Conservation (phyloP, 176 grass and related monocot genomes). For the Carex kokanica region DNA sequence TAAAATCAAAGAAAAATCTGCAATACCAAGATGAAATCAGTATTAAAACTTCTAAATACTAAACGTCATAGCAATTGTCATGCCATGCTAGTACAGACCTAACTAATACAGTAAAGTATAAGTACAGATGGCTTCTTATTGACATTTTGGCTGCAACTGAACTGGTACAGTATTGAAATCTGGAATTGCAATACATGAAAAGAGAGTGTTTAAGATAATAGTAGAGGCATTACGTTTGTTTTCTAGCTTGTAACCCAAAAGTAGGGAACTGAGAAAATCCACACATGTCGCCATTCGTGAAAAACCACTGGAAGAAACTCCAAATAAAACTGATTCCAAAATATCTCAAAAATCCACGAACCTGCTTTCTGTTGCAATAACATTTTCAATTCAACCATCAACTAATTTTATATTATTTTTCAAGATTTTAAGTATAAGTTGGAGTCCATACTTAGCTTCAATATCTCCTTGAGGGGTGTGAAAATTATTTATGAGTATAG, state of each 20-base stretch:
- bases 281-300: conserved; percentile 62
- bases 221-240: conserved; percentile 61
- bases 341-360: conserved; percentile 71
- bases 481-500: conserved; percentile 94
- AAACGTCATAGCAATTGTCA: background rate
- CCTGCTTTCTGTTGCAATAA: conserved; percentile 55
- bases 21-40: background rate
- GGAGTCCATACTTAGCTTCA: conserved; percentile 54
- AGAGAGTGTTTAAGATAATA: background rate
- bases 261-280: conserved; percentile 92
- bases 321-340: conserved; percentile 78
- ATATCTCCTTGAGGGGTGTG: conserved; percentile 89
- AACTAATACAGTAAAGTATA: background rate
- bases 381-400: background rate
- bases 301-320: conserved; percentile 99
- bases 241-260: conserved; percentile 81
- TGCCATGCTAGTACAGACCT: background rate
- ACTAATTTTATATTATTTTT: background rate
- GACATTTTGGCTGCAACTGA: background rate
- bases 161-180: background rate
- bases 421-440: conserved; percentile 14
- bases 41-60: background rate
- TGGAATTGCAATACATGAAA: background rate
- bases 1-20: conserved; percentile 99
- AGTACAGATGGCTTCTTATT: background rate